Evolutionary conservation across 805 yeast species (phyloP).

Genomic region (Myxozyma melibiosi): DNA sequence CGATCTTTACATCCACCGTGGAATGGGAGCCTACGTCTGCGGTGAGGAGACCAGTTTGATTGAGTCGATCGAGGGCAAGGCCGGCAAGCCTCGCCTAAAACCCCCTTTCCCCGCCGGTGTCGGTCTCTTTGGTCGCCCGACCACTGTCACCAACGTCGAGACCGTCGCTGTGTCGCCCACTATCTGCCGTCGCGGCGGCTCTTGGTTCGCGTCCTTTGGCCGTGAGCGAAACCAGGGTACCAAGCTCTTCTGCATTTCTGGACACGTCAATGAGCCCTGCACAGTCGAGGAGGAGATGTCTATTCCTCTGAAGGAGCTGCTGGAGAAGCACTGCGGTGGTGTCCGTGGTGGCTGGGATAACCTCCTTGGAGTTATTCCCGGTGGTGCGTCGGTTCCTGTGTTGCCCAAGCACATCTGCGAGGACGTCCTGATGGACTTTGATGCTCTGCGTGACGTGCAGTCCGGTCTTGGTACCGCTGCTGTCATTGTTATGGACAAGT

Average conservation of each 20-base stretch:
- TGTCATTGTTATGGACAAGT: conserved; percentile 86
- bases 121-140: conserved; percentile 87
- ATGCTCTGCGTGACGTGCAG: conserved; percentile 80
- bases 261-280: conserved; percentile 90
- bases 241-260: conserved; percentile 82
- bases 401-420: conserved; percentile 69
- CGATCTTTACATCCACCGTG: conserved; percentile 83
- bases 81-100: conserved; percentile 90
- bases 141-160: conserved; percentile 89
- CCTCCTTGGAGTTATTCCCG: conserved; percentile 83
- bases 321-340: conserved; percentile 90
- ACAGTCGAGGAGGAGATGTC: conserved; percentile 95
- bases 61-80: conserved; percentile 88
- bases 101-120: conserved; percentile 96
- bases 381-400: conserved; percentile 86
- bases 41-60: conserved; percentile 92
- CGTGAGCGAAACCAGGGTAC: conserved; percentile 84
- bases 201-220: conserved; percentile 83
- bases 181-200: conserved; percentile 84
- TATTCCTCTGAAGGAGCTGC: conserved; percentile 75
- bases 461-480: conserved; percentile 93
- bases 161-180: conserved; percentile 91
- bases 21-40: conserved; percentile 91
- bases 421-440: conserved; percentile 80
- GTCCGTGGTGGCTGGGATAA: conserved; percentile 93